These are phyloP conservation scores for Chaetomium fimeti DNA, from an alignment of 495 filamentous ascomycete species.

Conservation along the genomic window DNA sequence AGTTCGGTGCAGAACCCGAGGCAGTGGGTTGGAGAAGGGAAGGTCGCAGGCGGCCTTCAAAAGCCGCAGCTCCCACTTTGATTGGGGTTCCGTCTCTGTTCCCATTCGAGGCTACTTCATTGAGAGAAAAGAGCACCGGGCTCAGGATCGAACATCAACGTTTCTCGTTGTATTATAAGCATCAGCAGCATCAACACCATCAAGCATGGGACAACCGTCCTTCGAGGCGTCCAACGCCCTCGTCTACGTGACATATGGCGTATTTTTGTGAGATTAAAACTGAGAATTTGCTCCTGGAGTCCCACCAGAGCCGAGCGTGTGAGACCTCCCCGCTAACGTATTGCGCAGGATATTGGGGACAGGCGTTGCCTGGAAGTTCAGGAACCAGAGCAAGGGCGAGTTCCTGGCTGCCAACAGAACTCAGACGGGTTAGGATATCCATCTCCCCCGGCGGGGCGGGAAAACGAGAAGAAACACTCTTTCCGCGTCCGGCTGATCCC, in stretches of 20 bases:
- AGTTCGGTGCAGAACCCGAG: neutral
- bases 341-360: slow-evolving; percentile 57
- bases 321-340: slow-evolving; percentile 9
- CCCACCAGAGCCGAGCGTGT: neutral
- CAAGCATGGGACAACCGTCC: slow-evolving; percentile 65
- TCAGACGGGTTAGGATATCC: slow-evolving; percentile 65
- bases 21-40: neutral
- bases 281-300: neutral
- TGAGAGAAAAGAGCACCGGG: neutral
- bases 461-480: slow-evolving; percentile 6
- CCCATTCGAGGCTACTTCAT: neutral
- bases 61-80: neutral
- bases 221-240: slow-evolving; percentile 70
- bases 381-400: slow-evolving; percentile 65
- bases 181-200: neutral
- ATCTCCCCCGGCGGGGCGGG: slow-evolving; percentile 11
- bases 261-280: slow-evolving; percentile 59
- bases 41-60: neutral
- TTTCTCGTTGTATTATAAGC: neutral
- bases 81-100: neutral
- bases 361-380: slow-evolving; percentile 64
- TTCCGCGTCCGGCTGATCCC: slow-evolving; percentile 15
- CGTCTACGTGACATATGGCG: slow-evolving; percentile 70
- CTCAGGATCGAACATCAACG: neutral
- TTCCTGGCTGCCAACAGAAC: slow-evolving; percentile 69